Conservation (phyloP, 2,329 filamentous ascomycete genomes). For the Cercospora brassicicola region DNA sequence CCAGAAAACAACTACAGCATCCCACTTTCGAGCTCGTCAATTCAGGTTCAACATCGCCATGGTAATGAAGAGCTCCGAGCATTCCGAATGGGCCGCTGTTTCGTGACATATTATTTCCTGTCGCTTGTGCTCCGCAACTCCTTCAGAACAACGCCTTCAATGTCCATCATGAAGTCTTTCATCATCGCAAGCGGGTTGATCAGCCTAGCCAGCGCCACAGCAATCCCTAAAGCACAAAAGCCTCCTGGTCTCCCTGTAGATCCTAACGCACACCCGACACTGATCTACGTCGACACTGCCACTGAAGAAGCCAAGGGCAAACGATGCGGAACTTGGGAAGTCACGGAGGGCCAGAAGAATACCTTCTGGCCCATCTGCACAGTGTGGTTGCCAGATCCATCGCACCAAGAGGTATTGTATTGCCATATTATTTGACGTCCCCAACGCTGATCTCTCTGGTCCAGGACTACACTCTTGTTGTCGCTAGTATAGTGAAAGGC, state of each 20-base stretch:
- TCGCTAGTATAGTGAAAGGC: neutral
- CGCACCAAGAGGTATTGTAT: neutral
- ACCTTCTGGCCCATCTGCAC: neutral
- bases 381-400: neutral
- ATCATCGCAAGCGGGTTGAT: neutral
- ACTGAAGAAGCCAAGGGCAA: neutral
- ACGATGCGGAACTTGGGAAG: neutral
- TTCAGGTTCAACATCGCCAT: neutral
- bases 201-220: neutral
- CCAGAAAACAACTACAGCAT: neutral
- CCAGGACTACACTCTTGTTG: constrained; percentile 5
- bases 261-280: neutral
- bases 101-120: no score
- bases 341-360: neutral
- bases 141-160: neutral
- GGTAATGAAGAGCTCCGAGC: neutral
- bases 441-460: neutral
- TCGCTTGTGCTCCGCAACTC: neutral
- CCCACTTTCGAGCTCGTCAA: neutral
- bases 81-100: neutral
- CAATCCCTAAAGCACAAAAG: neutral
- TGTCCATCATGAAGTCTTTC: neutral
- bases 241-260: neutral
- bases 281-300: neutral
- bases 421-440: neutral